Percentiles rank a stretch among this genome's conserved stretches.
phyloP scores from a whole-genome alignment of 2,329 filamentous ascomycete species.

The Colletotrichum nymphaeae region DNA sequence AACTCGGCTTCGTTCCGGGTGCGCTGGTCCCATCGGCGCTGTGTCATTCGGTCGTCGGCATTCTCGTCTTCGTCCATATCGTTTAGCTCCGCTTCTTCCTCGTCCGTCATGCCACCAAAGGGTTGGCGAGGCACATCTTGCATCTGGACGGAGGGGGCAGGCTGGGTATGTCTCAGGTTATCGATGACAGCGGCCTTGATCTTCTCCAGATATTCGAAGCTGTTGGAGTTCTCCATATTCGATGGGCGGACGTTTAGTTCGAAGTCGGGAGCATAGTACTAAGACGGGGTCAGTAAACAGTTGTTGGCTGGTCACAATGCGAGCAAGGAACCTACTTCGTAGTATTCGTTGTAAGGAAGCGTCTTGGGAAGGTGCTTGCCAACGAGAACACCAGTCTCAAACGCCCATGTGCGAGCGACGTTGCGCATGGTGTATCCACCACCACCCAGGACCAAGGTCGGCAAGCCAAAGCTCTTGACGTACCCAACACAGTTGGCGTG shows the following conservation, averaged over 20 bases:
- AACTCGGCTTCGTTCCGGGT: slow-evolving; percentile 83
- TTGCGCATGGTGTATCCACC: slow-evolving; percentile 98
- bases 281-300: slow-evolving; percentile 50
- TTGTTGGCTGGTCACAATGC: not conserved
- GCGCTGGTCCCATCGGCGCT: slow-evolving; percentile 84
- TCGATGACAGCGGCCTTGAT: slow-evolving; percentile 86
- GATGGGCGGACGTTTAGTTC: slow-evolving; percentile 89
- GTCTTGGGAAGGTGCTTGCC: slow-evolving; percentile 83
- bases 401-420: slow-evolving; percentile 96
- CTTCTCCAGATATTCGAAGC: slow-evolving; percentile 82
- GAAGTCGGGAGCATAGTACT: slow-evolving; percentile 94
- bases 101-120: slow-evolving; percentile 71
- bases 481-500: slow-evolving; percentile 95
- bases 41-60: slow-evolving; percentile 83
- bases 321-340: slow-evolving; percentile 66
- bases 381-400: slow-evolving; percentile 91
- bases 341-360: slow-evolving; percentile 98
- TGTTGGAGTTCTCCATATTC: slow-evolving; percentile 93
- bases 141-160: slow-evolving; percentile 92
- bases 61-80: slow-evolving; percentile 87
- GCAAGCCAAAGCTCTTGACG: slow-evolving; percentile 86
- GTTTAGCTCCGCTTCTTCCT: slow-evolving; percentile 74
- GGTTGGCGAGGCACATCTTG: slow-evolving; percentile 77
- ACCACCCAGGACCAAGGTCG: slow-evolving; percentile 92
- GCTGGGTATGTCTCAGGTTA: slow-evolving; percentile 86